Evolutionary conservation across 768 basidiomycete species (phyloP).

Genomic region (Lepiota brunneoincarnata): DNA sequence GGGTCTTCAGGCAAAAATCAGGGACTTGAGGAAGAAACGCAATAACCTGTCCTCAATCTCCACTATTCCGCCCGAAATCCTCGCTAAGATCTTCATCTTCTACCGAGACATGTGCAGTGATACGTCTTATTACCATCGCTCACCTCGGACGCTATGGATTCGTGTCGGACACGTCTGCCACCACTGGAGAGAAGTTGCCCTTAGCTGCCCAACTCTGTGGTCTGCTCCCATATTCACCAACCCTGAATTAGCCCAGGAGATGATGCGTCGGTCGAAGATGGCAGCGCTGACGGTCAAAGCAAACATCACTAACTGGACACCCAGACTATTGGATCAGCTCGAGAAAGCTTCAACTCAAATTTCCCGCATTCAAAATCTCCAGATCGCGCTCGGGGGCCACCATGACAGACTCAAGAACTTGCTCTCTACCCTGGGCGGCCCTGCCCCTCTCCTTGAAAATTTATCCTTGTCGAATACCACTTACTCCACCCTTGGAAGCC

Average conservation of each 20-base stretch:
- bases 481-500: not conserved
- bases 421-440: not conserved
- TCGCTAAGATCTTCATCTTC: slow-evolving; percentile 35
- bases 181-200: slow-evolving; percentile 42
- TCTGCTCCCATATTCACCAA: slow-evolving; percentile 29
- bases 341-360: slow-evolving; percentile 18
- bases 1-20: slow-evolving; percentile 30
- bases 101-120: slow-evolving; percentile 13
- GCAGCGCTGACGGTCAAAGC: slow-evolving; percentile 30
- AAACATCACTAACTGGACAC: slow-evolving; percentile 19
- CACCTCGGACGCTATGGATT: slow-evolving; percentile 28
- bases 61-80: slow-evolving; percentile 39
- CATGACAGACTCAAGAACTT: not conserved
- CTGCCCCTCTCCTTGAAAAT: slow-evolving; percentile 4
- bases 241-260: slow-evolving; percentile 36
- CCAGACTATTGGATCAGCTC: slow-evolving; percentile 21
- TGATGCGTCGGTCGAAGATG: slow-evolving; percentile 43
- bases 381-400: slow-evolving; percentile 19
- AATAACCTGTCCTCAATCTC: slow-evolving; percentile 37
- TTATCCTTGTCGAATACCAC: not conserved
- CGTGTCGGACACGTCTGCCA: slow-evolving; percentile 36
- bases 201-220: slow-evolving; percentile 41
- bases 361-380: slow-evolving; percentile 31
- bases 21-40: slow-evolving; percentile 30
- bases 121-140: not conserved